Evolutionary conservation across 2,329 filamentous ascomycete species (phyloP), one percentile per base, ranked within the genome.

Genomic region (Leptographium flavum): DNA sequence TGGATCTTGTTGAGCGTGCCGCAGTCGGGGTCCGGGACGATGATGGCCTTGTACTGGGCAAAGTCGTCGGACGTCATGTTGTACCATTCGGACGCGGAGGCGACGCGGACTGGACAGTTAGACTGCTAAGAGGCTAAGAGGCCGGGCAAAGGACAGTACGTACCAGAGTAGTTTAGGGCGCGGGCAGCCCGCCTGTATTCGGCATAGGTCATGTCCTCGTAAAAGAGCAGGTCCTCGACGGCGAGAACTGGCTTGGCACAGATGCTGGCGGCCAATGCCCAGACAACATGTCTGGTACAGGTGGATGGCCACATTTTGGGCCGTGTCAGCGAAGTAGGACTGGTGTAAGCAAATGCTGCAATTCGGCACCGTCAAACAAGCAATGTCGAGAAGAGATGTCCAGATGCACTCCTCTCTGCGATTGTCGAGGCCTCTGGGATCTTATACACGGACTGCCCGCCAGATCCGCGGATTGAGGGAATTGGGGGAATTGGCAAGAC

Each of bases 1-100:
- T 58, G 52, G 46, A 68, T 57, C 14, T 52, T 49, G 42, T 45
- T 47, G 54, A 51, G 42, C n/a, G 53, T 51, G 8, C 55, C 56
- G 47, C 61, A 62, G 39, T 57, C 54, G 11, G 63, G 59, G 47
- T 69, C 66, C 7, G 63, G 60, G 32, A 69, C 56, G 44, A 69
- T 54, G 42, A 69, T 63, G 13, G 65, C 65, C 52, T 64, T 66
- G 60, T 60, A 69, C 45, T 59, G 56, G 39, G 63, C 58, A 53
- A 68, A 68, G 47, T 69, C 65, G 31, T 56, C 56, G 2, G 63
- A 61, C 8, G 58, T 63, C 51, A 53, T 52, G 36, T 42, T 30
- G 21, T 41, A 42, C 50, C 51, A 53, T 25, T 53, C 48, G 8
- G 25, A 32, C 13, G 21, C 11, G 4, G 51, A 45, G 9, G 49